Evolutionary conservation across 2,329 filamentous ascomycete species (phyloP).

Genomic region (Beauveria brongniartii): DNA sequence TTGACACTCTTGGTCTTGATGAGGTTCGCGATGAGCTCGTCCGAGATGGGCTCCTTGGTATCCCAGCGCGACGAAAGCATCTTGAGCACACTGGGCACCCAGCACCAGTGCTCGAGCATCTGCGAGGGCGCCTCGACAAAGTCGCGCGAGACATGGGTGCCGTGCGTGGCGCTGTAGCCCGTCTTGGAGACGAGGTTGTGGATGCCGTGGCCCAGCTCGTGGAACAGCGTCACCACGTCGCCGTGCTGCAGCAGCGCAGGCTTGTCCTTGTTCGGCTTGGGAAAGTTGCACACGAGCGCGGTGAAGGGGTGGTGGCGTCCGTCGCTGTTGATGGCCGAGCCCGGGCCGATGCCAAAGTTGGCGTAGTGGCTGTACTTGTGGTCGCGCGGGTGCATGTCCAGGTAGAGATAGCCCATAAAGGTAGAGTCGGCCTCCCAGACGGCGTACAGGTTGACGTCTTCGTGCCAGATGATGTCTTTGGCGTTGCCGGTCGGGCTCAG

Average conservation of each 20-base stretch:
- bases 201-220: constrained; percentile 33
- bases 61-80: constrained; percentile 40
- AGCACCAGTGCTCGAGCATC: constrained; percentile 35
- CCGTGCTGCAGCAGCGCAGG: constrained; percentile 75
- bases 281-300: constrained; percentile 78
- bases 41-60: constrained; percentile 34
- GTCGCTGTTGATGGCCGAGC: constrained; percentile 58
- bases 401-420: constrained; percentile 77
- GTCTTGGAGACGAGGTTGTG: constrained; percentile 29
- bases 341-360: constrained; percentile 75
- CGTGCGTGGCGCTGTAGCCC: constrained; percentile 27
- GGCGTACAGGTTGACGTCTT: constrained; percentile 71
- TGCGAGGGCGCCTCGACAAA: constrained; percentile 32
- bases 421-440: constrained; percentile 70
- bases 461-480: constrained; percentile 70
- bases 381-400: constrained; percentile 70
- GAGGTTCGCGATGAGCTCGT: constrained; percentile 38
- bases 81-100: constrained; percentile 23
- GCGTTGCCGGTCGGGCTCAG: constrained; percentile 60
- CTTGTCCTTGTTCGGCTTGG: constrained; percentile 68
- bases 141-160: constrained; percentile 24
- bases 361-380: constrained; percentile 85
- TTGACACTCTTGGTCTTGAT: constrained; percentile 44
- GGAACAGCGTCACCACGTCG: constrained; percentile 76
- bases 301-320: constrained; percentile 69